Conservation (phyloP, 345 rosid species). For the Gynandropsis gynandra region DNA sequence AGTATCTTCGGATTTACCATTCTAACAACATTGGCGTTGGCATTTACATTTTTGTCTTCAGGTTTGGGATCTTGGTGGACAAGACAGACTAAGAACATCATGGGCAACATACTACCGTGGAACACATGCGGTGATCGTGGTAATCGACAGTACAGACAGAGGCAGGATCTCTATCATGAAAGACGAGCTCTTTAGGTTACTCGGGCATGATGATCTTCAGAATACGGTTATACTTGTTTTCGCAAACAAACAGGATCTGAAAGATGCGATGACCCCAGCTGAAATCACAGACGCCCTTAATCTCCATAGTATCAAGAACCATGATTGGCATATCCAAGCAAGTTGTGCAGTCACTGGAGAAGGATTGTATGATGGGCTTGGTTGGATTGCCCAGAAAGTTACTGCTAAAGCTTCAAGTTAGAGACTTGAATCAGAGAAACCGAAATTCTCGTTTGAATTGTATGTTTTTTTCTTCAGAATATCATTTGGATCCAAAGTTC, state of each 20-base stretch:
- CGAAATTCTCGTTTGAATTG: not conserved
- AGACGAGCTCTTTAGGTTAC: slow-evolving; percentile 72
- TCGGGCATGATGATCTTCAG: slow-evolving; percentile 77
- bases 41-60: slow-evolving; percentile 22
- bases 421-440: slow-evolving; percentile 7
- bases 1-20: not conserved
- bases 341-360: slow-evolving; percentile 87
- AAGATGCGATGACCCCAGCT: slow-evolving; percentile 90
- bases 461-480: slow-evolving; percentile 8
- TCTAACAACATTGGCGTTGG: not conserved
- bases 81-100: slow-evolving; percentile 84
- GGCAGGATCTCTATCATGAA: slow-evolving; percentile 80
- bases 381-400: slow-evolving; percentile 83
- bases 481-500: too few relatives aligned
- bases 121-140: slow-evolving; percentile 78
- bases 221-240: slow-evolving; percentile 66
- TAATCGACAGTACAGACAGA: slow-evolving; percentile 93
- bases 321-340: slow-evolving; percentile 98
- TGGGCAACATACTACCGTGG: slow-evolving; percentile 97
- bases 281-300: slow-evolving; percentile 80
- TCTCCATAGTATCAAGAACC: slow-evolving; percentile 87
- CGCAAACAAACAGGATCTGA: slow-evolving; percentile 88
- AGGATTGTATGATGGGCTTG: slow-evolving; percentile 75
- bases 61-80: slow-evolving; percentile 99
- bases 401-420: slow-evolving; percentile 66